Conservation (phyloP, 2,329 filamentous ascomycete genomes). For the Clarireedia homoeocarpa region DNA sequence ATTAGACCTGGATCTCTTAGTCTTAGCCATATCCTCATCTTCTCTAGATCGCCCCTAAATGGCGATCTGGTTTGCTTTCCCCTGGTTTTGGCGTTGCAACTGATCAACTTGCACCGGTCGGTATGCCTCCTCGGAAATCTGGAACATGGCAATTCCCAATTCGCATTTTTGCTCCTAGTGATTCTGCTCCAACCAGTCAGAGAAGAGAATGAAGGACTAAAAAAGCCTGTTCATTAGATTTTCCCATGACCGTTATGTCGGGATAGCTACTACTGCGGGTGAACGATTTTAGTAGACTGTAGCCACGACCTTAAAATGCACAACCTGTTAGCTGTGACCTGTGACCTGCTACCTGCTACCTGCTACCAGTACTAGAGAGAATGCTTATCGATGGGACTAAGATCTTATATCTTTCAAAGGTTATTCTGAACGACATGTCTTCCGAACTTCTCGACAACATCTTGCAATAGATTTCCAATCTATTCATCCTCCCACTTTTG, state of each 20-base stretch:
- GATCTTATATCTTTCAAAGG: constrained; percentile 5
- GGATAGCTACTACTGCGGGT: constrained; percentile 10
- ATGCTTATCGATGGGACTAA: constrained; percentile 8
- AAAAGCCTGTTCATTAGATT: constrained; percentile 7
- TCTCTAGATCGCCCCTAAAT: constrained; percentile 9
- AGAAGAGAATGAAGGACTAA: neutral
- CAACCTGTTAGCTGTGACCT: neutral
- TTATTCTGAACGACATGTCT: constrained; percentile 8
- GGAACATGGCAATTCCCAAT: constrained; percentile 2
- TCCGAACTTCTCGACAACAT: neutral
- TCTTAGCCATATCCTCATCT: neutral
- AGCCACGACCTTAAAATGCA: constrained; percentile 8
- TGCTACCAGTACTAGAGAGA: neutral
- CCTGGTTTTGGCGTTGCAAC: constrained; percentile 7
- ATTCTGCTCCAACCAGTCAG: constrained; percentile 3
- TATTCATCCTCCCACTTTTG: constrained; percentile 4
- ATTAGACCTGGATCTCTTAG: neutral
- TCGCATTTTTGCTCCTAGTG: neutral
- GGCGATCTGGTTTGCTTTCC: constrained; percentile 8
- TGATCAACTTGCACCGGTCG: constrained; percentile 1
- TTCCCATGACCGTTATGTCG: constrained; percentile 10
- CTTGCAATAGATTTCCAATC: neutral
- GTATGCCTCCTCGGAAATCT: neutral
- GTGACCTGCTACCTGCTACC: too few relatives aligned
- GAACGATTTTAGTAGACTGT: constrained; percentile 9